phyloP scores from a whole-genome alignment of 2,329 filamentous ascomycete species.

The Berkeleyomyces rouxiae region DNA sequence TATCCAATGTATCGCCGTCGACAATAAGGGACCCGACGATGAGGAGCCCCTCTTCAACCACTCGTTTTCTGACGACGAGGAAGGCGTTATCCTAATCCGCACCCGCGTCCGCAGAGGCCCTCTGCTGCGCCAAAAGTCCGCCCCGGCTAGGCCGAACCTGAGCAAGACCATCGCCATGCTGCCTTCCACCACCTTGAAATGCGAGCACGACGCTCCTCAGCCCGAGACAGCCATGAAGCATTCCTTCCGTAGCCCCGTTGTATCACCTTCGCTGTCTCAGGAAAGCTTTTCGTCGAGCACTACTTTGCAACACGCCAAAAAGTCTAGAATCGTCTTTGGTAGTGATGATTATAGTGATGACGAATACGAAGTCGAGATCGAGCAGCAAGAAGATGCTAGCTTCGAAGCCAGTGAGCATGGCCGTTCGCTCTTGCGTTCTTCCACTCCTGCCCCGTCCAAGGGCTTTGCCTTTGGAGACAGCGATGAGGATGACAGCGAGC shows the following conservation, averaged over 20 bases:
- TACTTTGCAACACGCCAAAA: constrained; percentile 32
- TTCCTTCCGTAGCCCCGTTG: constrained; percentile 33
- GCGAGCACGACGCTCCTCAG: constrained; percentile 60
- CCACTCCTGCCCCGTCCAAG: constrained; percentile 16
- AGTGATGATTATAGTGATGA: constrained; percentile 44
- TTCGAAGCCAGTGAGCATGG: constrained; percentile 13
- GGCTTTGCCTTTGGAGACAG: constrained; percentile 14
- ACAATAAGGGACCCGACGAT: constrained; percentile 64
- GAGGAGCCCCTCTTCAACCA: constrained; percentile 21
- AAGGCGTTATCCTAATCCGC: constrained; percentile 61
- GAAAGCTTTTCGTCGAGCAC: constrained; percentile 57
- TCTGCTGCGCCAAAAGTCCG: constrained; percentile 30
- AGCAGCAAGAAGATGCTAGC: constrained; percentile 10
- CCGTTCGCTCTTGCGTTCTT: constrained; percentile 10
- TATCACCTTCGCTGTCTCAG: constrained; percentile 56
- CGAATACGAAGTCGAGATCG: constrained; percentile 29
- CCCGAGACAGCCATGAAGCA: constrained; percentile 45
- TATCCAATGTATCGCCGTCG: constrained; percentile 86
- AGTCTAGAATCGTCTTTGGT: constrained; percentile 46
- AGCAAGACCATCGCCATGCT: constrained; percentile 79
- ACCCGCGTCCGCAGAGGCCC: constrained; percentile 38
- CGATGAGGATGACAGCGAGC: constrained; percentile 7
- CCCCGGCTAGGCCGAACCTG: constrained; percentile 29
- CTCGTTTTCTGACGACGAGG: constrained; percentile 39
- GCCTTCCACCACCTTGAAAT: constrained; percentile 76